Conservation (phyloP, 148 eudicot species). For the Persicaria tinctoria region DNA sequence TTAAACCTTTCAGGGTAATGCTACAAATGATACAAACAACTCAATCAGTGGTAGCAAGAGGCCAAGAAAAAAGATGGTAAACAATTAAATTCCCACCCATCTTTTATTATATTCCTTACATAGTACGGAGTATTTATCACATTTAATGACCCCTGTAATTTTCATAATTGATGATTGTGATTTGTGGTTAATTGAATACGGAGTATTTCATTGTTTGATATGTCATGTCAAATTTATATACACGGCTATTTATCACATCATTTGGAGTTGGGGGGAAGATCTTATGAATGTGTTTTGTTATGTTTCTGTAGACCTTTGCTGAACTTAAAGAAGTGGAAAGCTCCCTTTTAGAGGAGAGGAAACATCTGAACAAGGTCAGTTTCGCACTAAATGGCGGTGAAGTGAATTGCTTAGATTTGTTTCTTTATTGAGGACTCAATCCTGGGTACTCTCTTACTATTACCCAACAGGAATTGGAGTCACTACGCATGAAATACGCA, state of each 20-base stretch:
- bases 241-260: background rate
- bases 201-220: background rate
- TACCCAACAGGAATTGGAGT: conserved; percentile 37
- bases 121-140: background rate
- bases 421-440: background rate
- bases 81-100: background rate
- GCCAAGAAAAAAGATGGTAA: conserved; percentile 7
- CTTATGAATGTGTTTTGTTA: background rate
- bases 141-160: background rate
- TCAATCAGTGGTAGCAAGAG: conserved; percentile 5
- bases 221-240: background rate
- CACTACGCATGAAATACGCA: conserved; percentile 30
- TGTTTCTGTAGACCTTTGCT: conserved; percentile 38
- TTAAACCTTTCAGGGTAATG: background rate
- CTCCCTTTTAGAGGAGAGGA: conserved; percentile 42
- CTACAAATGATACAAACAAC: conserved; percentile 6
- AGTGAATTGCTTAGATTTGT: conserved; percentile 1
- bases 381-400: background rate
- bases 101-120: background rate
- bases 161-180: background rate
- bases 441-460: background rate
- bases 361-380: conserved; percentile 38
- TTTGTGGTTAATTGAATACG: background rate
- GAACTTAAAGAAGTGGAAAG: conserved; percentile 59
- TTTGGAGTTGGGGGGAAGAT: background rate